Base-by-base conservation (phyloP, 768 basidiomycete species). In the Mycena belliarum region DNA sequence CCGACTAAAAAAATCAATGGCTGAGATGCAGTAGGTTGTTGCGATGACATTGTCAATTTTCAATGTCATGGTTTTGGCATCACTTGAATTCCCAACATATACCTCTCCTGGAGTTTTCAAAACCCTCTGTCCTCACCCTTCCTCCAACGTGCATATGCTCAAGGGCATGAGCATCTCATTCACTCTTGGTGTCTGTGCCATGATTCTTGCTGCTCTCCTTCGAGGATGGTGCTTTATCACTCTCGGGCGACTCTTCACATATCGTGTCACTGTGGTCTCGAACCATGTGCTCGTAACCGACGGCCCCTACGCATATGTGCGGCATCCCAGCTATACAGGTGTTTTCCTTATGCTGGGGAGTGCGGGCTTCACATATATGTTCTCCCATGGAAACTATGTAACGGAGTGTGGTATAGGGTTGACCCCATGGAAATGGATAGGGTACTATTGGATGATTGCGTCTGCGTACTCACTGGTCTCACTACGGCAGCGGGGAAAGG, bases 251-350 rank as follows among this genome's bases (percentile, higher is more conserved):
- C 35, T 61, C 44, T 65, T 63, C 61, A 63, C 66, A 3, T 63
- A 55, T 43, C 47, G 55, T 21, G 49, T 65, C 43, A 60, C 54
- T 15, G 50, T 63, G 20, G 35, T 52, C 7, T 18, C 48, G 18
- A 49, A 47, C 15, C 63, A 64, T 37, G 35, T 50, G 21, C 56
- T 64, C 12, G 51, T 64, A 6, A 61, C 55, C n/a, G 44, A 16
- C 18, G 60, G 60, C 29, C 63, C 63, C 12, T 64, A 64, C 41
- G 45, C 55, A 3, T 53, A 58, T 45, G 63, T 61, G 16, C 63
- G 63, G 16, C 63, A 64, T 52, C 63, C 63, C 12, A 61, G 63
- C 26, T 64, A 64, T 28, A 61, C 65, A 4, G 65, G 55, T 16
- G 43, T 53, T 12, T 37, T 55, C n/a, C 26, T 61, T 14, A 49